Evolutionary conservation across 1,284 basidiomycete genomes (phyloP).

Genomic region (Omphalotus olearius): DNA sequence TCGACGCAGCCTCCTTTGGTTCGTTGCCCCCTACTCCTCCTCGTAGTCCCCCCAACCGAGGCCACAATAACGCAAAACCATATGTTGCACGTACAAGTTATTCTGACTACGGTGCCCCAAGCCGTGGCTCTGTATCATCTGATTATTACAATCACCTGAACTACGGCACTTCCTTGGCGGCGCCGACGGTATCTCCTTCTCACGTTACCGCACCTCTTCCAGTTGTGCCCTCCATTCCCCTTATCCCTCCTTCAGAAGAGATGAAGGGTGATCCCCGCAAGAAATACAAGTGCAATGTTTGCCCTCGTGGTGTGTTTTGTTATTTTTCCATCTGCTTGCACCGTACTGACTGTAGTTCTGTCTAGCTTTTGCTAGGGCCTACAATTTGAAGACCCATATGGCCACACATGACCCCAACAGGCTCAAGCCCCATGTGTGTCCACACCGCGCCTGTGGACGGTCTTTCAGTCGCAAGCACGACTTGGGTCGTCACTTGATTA

Average conservation of each 20-base stretch:
- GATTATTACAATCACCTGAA: constrained; percentile 53
- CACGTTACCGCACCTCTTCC: constrained; percentile 51
- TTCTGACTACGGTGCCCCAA: constrained; percentile 57
- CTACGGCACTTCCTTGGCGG: constrained; percentile 21
- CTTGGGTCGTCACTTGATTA: constrained; percentile 78
- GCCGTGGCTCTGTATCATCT: constrained; percentile 44
- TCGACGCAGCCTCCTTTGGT: constrained; percentile 48
- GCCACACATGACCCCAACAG: constrained; percentile 87
- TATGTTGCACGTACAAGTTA: constrained; percentile 48
- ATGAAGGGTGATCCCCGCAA: constrained; percentile 60
- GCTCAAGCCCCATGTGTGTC: constrained; percentile 80
- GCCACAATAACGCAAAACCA: constrained; percentile 25
- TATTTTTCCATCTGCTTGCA: background rate
- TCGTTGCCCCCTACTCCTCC: constrained; percentile 56
- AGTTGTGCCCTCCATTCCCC: constrained; percentile 33
- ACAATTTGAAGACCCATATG: constrained; percentile 88
- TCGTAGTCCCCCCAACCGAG: constrained; percentile 45
- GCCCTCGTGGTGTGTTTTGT: constrained; percentile 56
- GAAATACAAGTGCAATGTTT: constrained; percentile 70
- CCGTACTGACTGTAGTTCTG: constrained; percentile 9
- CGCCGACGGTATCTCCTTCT: constrained; percentile 51
- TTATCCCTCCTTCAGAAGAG: constrained; percentile 36
- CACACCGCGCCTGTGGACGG: constrained; percentile 75
- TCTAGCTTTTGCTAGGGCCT: constrained; percentile 82
- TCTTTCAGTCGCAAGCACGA: constrained; percentile 91